phyloP scores from a whole-genome alignment of 495 filamentous ascomycete species.

The Amorphotheca resinae region DNA sequence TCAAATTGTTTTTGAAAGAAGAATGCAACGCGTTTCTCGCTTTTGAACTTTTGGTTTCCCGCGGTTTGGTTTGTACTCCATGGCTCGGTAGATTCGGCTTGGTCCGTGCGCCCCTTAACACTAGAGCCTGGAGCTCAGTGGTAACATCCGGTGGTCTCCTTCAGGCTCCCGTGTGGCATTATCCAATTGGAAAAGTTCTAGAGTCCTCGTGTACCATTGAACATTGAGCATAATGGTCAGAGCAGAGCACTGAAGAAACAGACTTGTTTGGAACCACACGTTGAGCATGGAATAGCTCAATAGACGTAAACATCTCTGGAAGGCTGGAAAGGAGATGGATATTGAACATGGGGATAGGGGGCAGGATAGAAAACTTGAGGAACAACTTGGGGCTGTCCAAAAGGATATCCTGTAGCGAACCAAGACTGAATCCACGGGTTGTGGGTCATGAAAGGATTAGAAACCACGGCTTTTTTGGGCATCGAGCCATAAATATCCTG shows the following conservation, averaged over 20 bases:
- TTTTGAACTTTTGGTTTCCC: background rate
- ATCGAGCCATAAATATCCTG: background rate
- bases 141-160: background rate
- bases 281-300: background rate
- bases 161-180: background rate
- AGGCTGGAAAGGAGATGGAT: background rate
- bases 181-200: background rate
- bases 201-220: background rate
- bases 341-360: background rate
- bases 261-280: constrained; percentile 1
- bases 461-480: background rate
- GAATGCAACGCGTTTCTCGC: background rate
- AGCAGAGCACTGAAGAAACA: background rate
- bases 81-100: background rate
- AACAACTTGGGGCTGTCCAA: background rate
- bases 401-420: background rate
- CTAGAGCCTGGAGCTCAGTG: background rate
- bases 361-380: background rate
- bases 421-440: background rate
- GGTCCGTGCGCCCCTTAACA: background rate
- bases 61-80: background rate
- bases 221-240: background rate
- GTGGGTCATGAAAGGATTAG: background rate
- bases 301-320: background rate
- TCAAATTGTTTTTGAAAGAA: background rate